Evolutionary conservation across 2,329 filamentous ascomycete species (phyloP), one percentile per base, ranked within the genome.

Genomic region (Exophiala calicioides): DNA sequence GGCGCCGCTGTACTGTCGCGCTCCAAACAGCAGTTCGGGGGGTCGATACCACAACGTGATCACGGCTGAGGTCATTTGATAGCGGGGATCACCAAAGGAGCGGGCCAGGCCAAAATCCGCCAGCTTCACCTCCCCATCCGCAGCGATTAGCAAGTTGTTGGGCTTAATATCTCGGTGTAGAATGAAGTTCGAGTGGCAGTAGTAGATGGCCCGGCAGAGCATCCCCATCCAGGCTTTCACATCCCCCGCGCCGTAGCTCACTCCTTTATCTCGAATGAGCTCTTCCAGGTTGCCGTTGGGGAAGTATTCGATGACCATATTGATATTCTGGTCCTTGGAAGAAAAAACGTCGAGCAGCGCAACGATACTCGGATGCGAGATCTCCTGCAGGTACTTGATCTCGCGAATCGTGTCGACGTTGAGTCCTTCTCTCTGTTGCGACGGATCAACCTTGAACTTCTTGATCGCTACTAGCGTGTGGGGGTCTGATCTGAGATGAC

Each of bases 141-240:
- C 86, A 16, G 90, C 90, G 60, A 98, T 95, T 50, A 98, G 78
- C 69, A 97, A 74, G 73, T 98, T 98, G 79, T 97, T 97, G 36
- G 91, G 91, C 71, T 98, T 98, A 75, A 98, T 97, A 74, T 98
- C 93, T 60, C 93, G 88, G 70, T 98, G 93, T 21, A 98, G 78
- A 13, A 98, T 81, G 60, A 86, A 91, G 67, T 93, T 94, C 65
- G 90, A 88, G 68, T 98, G 93, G 68, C 93, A 97, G 75, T 95
- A 98, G 85, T 89, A 95, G 20, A 97, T 82, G 19, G 87, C 93
- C 31, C 91, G 84, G 20, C 80, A 81, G n/a, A 97, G 79, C 93
- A 97, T 97, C 55, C 87, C 88, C 85, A 96, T 95, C 93, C 93
- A 98, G 12, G 90, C 86, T 68, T 98, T 98, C 68, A 97, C 90